These are phyloP conservation scores for Luffa acutangula DNA, from an alignment of 306 rosid genomes.

Conservation along the genomic window DNA sequence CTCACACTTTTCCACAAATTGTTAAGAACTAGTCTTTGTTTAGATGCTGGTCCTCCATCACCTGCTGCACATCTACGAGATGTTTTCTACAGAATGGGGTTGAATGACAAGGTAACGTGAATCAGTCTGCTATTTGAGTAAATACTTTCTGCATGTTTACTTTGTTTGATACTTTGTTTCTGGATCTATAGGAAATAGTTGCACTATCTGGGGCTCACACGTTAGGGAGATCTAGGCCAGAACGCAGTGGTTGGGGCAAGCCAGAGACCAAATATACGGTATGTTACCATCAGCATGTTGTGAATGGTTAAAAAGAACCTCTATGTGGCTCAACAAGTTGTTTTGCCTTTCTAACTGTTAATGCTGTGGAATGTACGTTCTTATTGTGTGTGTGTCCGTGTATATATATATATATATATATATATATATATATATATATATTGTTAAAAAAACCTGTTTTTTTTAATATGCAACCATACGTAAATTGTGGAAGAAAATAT, in stretches of 20 bases:
- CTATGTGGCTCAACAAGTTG: neutral
- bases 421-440: neutral
- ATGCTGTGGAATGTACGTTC: neutral
- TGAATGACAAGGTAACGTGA: conserved; percentile 62
- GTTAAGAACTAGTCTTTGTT: conserved; percentile 17
- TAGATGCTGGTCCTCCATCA: conserved; percentile 93
- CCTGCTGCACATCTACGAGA: conserved; percentile 87
- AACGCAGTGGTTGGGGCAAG: conserved; percentile 99
- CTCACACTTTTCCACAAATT: neutral
- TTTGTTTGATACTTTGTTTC: conserved; percentile 12
- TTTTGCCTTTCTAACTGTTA: neutral
- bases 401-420: neutral
- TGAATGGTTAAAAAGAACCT: neutral
- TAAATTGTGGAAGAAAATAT: neutral
- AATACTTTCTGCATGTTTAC: conserved; percentile 1
- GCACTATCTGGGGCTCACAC: conserved; percentile 98
- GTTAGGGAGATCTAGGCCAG: conserved; percentile 86
- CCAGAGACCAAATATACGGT: conserved; percentile 95
- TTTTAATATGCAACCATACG: neutral
- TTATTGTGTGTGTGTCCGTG: neutral
- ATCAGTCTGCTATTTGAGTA: conserved; percentile 6
- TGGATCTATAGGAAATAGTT: conserved; percentile 76
- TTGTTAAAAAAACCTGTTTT: neutral
- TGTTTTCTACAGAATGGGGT: conserved; percentile 94
- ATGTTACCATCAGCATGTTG: conserved; percentile 6